Evolutionary conservation across 2,329 filamentous ascomycete species (phyloP).

Genomic region (Helicocarpus griseus): DNA sequence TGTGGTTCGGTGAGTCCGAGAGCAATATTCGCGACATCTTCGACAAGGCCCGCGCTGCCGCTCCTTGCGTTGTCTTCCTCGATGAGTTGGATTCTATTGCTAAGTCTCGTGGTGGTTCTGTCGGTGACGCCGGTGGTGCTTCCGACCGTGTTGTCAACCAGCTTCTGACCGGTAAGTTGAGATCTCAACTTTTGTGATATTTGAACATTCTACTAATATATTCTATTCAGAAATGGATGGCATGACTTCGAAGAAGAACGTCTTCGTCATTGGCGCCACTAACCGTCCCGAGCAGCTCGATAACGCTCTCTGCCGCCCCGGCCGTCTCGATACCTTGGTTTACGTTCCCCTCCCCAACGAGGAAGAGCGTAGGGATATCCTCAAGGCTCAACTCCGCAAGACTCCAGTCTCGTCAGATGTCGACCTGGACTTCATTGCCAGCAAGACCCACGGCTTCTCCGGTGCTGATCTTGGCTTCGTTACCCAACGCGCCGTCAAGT

Average conservation of each 20-base stretch:
- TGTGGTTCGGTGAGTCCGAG: conserved; percentile 99
- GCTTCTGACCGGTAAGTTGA: conserved; percentile 75
- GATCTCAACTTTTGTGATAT: neutral
- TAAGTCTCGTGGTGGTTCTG: conserved; percentile 95
- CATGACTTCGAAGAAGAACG: conserved; percentile 99
- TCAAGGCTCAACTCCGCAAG: conserved; percentile 95
- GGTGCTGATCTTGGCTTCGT: conserved; percentile 99
- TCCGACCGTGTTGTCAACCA: conserved; percentile 99
- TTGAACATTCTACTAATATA: conserved; percentile 31
- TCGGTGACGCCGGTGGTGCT: conserved; percentile 92
- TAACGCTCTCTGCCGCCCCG: conserved; percentile 93
- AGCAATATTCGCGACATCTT: conserved; percentile 99
- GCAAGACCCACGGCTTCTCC: conserved; percentile 97
- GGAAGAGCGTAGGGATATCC: conserved; percentile 75
- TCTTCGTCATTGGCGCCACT: conserved; percentile 98
- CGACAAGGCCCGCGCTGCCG: conserved; percentile 96
- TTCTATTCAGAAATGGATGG: conserved; percentile 76
- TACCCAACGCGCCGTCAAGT: conserved; percentile 96
- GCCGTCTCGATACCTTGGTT: conserved; percentile 96
- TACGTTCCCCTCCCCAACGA: conserved; percentile 96
- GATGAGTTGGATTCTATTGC: conserved; percentile 98
- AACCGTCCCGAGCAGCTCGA: conserved; percentile 98
- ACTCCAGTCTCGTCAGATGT: conserved; percentile 84
- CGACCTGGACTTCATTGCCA: conserved; percentile 82
- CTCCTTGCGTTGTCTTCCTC: conserved; percentile 96